Conservation (phyloP, 2,329 filamentous ascomycete genomes). For the Neonectria hederae region DNA sequence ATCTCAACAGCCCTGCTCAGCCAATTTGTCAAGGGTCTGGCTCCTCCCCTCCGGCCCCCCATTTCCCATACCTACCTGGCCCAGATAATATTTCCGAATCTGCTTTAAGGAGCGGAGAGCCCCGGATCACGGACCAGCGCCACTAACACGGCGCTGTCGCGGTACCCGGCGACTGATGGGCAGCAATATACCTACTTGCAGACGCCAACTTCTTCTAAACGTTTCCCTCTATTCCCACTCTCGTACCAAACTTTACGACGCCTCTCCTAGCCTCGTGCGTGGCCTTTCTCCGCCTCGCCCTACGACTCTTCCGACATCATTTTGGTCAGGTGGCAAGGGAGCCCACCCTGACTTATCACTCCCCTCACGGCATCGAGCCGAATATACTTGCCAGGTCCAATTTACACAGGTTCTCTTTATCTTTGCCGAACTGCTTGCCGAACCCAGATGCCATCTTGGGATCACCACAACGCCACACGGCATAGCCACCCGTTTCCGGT, state of each 20-base stretch:
- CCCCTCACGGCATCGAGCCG: slow-evolving; percentile 6
- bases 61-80: slow-evolving; percentile 52
- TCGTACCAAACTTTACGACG: slow-evolving; percentile 40
- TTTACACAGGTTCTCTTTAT: slow-evolving; percentile 6
- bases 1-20: slow-evolving; percentile 51
- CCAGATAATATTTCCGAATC: slow-evolving; percentile 61
- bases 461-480: slow-evolving; percentile 24
- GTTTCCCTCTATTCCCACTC: slow-evolving; percentile 40
- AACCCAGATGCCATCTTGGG: slow-evolving; percentile 24
- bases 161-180: slow-evolving; percentile 45
- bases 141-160: slow-evolving; percentile 47
- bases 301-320: slow-evolving; percentile 34
- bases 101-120: slow-evolving; percentile 57
- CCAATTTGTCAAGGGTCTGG: slow-evolving; percentile 50
- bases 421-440: slow-evolving; percentile 6
- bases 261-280: slow-evolving; percentile 42
- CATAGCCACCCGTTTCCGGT: slow-evolving; percentile 23
- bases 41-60: slow-evolving; percentile 46
- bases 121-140: slow-evolving; percentile 52
- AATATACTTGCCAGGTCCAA: background rate
- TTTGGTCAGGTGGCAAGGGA: slow-evolving; percentile 22
- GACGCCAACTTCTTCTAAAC: slow-evolving; percentile 40
- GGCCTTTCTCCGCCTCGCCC: slow-evolving; percentile 35
- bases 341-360: slow-evolving; percentile 9
- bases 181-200: slow-evolving; percentile 47